Evolutionary conservation across 1,284 basidiomycete species (phyloP), one percentile per base, ranked within the genome.

Genomic region (Meira nashicola): DNA sequence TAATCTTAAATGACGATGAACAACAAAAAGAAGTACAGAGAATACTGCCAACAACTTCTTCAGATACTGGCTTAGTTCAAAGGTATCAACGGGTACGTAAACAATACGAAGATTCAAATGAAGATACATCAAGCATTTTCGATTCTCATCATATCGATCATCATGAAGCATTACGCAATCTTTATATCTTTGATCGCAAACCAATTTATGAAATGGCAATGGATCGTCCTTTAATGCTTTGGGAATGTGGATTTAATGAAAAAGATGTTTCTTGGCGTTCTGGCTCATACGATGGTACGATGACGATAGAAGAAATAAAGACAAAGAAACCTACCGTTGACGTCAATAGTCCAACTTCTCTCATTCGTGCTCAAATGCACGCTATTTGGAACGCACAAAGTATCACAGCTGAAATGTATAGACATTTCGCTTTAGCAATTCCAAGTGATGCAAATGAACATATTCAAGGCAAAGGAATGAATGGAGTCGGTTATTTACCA

Each of bases 181-280:
- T 71, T 50, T 48, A 61, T 14, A 60, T 75, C 4, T 62, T 59
- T 57, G 51, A 55, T 37, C 72, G 65, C 14, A 94, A 93, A 79
- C 95, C 94, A 0, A 85, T 86, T 58, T 98, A 96, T 77, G 86
- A 89, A 69, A 96, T 97, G 88, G 91, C 92, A 3, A 87, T 92
- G 61, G 89, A 86, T 1, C 82, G 95, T 0, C 94, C 95, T 0
- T 83, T 98, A 28, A 85, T 96, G 75, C 84, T 99, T 2, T 96
- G 92, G 88, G 88, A 92, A 49, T 94, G 92, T 74, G 87, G 83
- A 0, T 98, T 91, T 78, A 80, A 83, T 12, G 83, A 84, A 6
- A 80, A 80, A 12, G 86, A 87, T 44, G 81, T 90, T 1, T 79
- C 82, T 57, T 98, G 94, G 94, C 84, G 86, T 38, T 85, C 84